A percentile compares a stretch with the other conserved stretches of the same genome.
Evolutionary conservation across 2,329 filamentous ascomycete genomes (phyloP).

Genomic region (Pezicula carpinea): DNA sequence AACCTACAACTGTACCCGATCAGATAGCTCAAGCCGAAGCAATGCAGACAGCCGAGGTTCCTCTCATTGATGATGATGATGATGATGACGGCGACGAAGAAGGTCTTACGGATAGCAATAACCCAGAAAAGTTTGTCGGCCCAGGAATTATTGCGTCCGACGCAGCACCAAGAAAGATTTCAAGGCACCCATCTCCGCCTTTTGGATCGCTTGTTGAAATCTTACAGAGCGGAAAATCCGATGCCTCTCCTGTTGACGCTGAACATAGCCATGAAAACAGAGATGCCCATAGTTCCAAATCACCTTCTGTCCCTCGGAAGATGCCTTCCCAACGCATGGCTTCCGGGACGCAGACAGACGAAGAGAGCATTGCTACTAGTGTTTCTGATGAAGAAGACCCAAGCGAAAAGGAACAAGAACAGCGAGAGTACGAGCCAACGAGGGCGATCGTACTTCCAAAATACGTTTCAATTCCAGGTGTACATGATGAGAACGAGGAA

Average conservation of each 20-base stretch:
- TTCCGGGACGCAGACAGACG: conserved; percentile 3
- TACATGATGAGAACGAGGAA: conserved; percentile 11
- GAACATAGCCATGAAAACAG: no score
- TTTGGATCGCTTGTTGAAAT: no score
- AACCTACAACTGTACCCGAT: neutral
- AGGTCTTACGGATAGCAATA: no score
- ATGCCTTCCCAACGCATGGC: conserved; percentile 6
- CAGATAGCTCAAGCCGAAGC: neutral
- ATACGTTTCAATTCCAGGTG: conserved; percentile 17
- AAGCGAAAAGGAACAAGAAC: conserved; percentile 3
- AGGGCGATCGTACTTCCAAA: conserved; percentile 23
- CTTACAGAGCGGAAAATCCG: no score
- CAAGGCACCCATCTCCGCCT: no score
- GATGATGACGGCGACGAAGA: no score
- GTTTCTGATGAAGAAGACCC: conserved; percentile 18
- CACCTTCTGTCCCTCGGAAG: conserved; percentile 14
- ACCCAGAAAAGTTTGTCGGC: no score
- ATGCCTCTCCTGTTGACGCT: no score
- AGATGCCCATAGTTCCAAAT: conserved; percentile 15
- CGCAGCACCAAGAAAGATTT: no score
- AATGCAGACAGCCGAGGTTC: neutral
- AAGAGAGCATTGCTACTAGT: conserved; percentile 17
- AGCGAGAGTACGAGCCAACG: conserved; percentile 18
- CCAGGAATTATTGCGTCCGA: no score
- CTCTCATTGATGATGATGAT: no score